Conservation (phyloP, 2,329 filamentous ascomycete genomes). For the Aspergillus novoparasiticus region DNA sequence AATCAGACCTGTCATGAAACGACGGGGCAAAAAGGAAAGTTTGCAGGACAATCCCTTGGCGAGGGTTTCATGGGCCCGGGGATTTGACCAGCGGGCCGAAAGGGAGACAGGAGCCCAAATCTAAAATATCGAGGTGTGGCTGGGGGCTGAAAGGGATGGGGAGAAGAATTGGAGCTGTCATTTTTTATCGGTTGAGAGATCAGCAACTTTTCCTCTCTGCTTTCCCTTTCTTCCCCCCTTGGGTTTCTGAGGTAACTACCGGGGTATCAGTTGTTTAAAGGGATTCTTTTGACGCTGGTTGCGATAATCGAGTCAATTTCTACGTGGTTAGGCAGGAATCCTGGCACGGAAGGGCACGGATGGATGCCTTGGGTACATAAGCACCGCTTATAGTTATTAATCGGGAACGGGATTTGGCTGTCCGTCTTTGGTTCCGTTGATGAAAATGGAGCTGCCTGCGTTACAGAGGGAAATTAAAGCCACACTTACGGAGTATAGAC, state of each 20-base stretch:
- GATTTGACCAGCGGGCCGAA: neutral
- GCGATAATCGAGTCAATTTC: neutral
- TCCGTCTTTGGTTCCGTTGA: neutral
- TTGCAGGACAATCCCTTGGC: conserved; percentile 1
- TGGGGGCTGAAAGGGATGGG: conserved; percentile 1
- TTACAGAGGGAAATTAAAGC: neutral
- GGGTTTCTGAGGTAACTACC: neutral
- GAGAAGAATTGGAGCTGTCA: conserved; percentile 7
- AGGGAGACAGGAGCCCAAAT: conserved; percentile 1
- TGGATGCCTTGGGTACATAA: neutral
- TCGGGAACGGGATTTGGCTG: neutral
- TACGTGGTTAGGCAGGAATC: neutral
- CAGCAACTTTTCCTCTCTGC: neutral
- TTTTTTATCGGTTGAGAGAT: neutral
- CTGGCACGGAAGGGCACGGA: neutral
- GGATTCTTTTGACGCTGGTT: neutral
- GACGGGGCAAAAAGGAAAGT: neutral
- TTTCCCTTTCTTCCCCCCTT: neutral
- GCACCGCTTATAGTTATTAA: neutral
- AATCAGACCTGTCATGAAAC: conserved; percentile 7
- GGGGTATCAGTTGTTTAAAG: neutral
- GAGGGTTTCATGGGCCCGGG: neutral
- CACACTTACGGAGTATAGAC: neutral
- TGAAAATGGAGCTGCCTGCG: neutral
- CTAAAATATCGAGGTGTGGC: conserved; percentile 2